These are phyloP conservation scores for Debaryomyces maramus DNA, from an alignment of 805 yeast genomes.

Conservation along the genomic window DNA sequence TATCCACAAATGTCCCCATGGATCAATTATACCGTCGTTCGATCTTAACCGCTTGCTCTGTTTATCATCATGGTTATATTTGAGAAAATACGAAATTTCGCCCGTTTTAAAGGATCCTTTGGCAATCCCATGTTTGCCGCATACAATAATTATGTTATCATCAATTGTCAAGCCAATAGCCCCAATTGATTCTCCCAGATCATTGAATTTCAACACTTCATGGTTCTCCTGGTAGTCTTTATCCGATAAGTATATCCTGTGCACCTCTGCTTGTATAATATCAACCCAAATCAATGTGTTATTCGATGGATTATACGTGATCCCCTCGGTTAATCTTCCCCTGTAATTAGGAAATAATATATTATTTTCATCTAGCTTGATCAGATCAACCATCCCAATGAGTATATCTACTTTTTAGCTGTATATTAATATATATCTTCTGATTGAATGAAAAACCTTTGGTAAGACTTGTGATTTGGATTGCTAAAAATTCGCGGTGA, in stretches of 20 bases:
- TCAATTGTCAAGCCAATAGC: slow-evolving; percentile 67
- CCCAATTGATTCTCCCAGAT: slow-evolving; percentile 54
- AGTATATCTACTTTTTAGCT: no score
- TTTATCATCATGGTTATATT: slow-evolving; percentile 31
- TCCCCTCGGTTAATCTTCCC: slow-evolving; percentile 63
- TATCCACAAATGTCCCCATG: slow-evolving; percentile 73
- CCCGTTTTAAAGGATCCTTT: slow-evolving; percentile 45
- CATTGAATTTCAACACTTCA: slow-evolving; percentile 37
- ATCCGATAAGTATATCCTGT: slow-evolving; percentile 27
- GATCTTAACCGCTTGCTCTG: slow-evolving; percentile 40
- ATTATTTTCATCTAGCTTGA: slow-evolving; percentile 5
- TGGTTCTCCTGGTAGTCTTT: slow-evolving; percentile 23
- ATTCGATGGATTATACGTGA: slow-evolving; percentile 59
- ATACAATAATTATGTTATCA: slow-evolving; percentile 55
- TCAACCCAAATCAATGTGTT: slow-evolving; percentile 51
- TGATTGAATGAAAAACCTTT: background rate
- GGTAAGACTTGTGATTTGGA: background rate
- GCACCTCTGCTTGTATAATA: slow-evolving; percentile 39
- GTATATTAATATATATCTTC: slow-evolving; percentile 1
- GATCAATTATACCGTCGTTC: slow-evolving; percentile 82
- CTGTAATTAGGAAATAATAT: slow-evolving; percentile 29
- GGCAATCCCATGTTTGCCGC: slow-evolving; percentile 66
- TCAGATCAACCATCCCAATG: background rate
- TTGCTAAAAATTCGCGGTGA: no score
- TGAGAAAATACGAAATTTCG: slow-evolving; percentile 40